phyloP scores from a whole-genome alignment of 2,329 filamentous ascomycete genomes.

The Sarocladium brachiariae region DNA sequence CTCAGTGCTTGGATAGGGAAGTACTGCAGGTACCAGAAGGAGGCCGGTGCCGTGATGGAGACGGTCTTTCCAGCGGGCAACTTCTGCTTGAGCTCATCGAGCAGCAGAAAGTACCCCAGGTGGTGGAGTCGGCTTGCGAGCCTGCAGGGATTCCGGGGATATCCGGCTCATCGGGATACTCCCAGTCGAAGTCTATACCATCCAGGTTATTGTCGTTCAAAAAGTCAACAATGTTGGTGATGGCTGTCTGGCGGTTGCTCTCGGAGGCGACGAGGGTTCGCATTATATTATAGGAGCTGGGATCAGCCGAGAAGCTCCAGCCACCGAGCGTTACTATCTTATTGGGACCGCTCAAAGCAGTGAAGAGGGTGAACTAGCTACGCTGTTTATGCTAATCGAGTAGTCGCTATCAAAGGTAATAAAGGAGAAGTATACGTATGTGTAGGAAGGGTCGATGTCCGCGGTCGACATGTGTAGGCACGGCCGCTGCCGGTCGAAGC shows the following conservation, averaged over 20 bases:
- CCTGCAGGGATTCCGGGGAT: conserved; percentile 20
- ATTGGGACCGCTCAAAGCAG: neutral
- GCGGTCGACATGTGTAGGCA: conserved; percentile 26
- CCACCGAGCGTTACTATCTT: conserved; percentile 4
- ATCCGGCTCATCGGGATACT: conserved; percentile 29
- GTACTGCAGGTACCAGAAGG: conserved; percentile 31
- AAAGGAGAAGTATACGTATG: conserved; percentile 27
- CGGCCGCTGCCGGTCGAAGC: conserved; percentile 21
- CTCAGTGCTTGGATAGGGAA: conserved; percentile 28
- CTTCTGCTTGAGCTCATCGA: conserved; percentile 22
- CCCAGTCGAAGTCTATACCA: conserved; percentile 42
- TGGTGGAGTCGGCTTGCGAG: conserved; percentile 20
- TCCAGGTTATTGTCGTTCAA: conserved; percentile 31
- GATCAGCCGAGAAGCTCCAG: neutral
- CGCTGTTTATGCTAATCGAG: too few species aligned
- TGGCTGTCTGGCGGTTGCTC: conserved; percentile 30
- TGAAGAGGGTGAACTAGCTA: too few species aligned
- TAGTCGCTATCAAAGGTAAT: too few species aligned
- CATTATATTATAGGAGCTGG: conserved; percentile 15
- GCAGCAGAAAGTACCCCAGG: conserved; percentile 21
- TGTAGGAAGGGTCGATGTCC: conserved; percentile 18
- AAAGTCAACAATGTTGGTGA: conserved; percentile 30
- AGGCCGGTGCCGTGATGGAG: conserved; percentile 30
- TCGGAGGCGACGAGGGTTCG: conserved; percentile 20
- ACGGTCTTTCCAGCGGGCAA: conserved; percentile 21